Evolutionary conservation across 192 early-diverging fungal genomes (phyloP).

Genomic region (Geranomyces variabilis): DNA sequence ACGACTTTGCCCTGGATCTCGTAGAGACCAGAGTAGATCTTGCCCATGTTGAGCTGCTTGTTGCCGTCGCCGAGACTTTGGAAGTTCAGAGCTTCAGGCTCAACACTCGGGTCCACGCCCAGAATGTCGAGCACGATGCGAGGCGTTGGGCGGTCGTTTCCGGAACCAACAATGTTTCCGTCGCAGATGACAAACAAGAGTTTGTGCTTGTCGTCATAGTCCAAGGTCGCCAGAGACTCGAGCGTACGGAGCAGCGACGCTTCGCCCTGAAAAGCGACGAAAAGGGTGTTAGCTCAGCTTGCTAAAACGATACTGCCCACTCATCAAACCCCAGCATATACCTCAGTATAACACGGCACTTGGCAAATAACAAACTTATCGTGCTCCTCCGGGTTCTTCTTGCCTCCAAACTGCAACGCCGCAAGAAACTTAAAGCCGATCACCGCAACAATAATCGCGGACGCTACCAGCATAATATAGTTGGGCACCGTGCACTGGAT

Average conservation of each 20-base stretch:
- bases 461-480: constrained; percentile 80
- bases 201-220: constrained; percentile 98
- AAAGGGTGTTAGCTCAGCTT: too few relatives aligned
- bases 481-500: constrained; percentile 82
- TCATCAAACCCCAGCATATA: constrained; percentile 29
- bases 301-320: not conserved
- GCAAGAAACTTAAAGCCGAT: constrained; percentile 74
- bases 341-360: constrained; percentile 97
- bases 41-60: constrained; percentile 89
- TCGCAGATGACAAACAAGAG: constrained; percentile 95
- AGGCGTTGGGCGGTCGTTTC: constrained; percentile 95
- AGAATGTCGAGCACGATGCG: constrained; percentile 96
- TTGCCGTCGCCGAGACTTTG: constrained; percentile 78
- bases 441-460: constrained; percentile 75
- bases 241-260: constrained; percentile 90
- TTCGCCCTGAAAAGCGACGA: constrained; percentile 61
- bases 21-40: constrained; percentile 97
- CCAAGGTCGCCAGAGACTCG: constrained; percentile 86
- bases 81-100: constrained; percentile 77
- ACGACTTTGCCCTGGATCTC: constrained; percentile 91
- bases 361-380: constrained; percentile 96
- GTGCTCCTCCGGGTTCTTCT: constrained; percentile 76
- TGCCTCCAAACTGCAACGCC: constrained; percentile 56
- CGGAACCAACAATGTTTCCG: constrained; percentile 92
- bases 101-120: constrained; percentile 81